These are phyloP conservation scores for Suhomyces bribrorum DNA, from an alignment of 1,139 yeast species.

Conservation along the genomic window DNA sequence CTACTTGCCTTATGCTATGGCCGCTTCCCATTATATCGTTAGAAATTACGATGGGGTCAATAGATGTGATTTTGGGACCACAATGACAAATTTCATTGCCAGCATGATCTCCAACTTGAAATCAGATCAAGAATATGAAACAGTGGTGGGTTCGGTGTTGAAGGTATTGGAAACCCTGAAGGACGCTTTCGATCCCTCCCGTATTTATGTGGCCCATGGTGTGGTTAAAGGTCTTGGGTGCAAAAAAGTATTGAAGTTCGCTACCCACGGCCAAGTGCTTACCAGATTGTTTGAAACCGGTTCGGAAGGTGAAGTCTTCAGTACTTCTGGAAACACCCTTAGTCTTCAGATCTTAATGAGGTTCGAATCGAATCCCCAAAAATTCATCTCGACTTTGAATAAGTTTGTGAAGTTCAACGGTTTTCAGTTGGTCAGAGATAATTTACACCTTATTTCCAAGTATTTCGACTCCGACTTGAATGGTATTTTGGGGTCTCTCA, in stretches of 20 bases:
- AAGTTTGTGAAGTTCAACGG: slow-evolving; percentile 49
- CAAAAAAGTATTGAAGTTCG: slow-evolving; percentile 30
- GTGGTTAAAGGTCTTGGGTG: slow-evolving; percentile 50
- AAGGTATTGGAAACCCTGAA: slow-evolving; percentile 48
- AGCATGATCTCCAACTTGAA: slow-evolving; percentile 43
- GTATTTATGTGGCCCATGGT: slow-evolving; percentile 64
- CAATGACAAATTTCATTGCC: slow-evolving; percentile 48
- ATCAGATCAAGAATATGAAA: slow-evolving; percentile 26
- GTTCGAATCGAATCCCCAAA: slow-evolving; percentile 21
- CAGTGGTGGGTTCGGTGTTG: slow-evolving; percentile 34
- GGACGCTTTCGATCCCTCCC: slow-evolving; percentile 69
- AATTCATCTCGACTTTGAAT: slow-evolving; percentile 35
- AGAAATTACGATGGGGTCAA: slow-evolving; percentile 25
- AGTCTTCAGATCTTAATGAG: slow-evolving; percentile 48
- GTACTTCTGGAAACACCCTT: slow-evolving; percentile 51
- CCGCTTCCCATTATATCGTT: slow-evolving; percentile 60
- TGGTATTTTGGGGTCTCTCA: not conserved
- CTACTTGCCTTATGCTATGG: slow-evolving; percentile 64
- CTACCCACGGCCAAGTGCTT: slow-evolving; percentile 33
- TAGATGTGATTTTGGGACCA: slow-evolving; percentile 61
- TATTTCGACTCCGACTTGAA: slow-evolving; percentile 18
- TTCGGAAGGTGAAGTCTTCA: slow-evolving; percentile 62
- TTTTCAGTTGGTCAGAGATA: slow-evolving; percentile 31
- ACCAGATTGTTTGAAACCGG: slow-evolving; percentile 50
- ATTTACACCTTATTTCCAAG: slow-evolving; percentile 25